phyloP scores from a whole-genome alignment of 352 stramenopile species.

The Phytophthora macrochlamydospora region DNA sequence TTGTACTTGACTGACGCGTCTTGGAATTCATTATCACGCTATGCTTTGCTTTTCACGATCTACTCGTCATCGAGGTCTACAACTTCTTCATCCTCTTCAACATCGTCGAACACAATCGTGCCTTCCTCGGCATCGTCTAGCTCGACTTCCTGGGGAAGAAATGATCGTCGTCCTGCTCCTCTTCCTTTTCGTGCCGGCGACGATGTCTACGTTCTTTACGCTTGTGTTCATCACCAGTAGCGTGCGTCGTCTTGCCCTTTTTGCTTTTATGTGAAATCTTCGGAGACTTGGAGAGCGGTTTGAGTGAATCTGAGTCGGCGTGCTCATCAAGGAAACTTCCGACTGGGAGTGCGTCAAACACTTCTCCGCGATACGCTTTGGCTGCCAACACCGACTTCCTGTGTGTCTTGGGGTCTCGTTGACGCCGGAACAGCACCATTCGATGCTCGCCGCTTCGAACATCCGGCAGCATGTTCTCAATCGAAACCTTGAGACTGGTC shows the following conservation, averaged over 20 bases:
- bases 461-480: conserved; percentile 64
- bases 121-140: conserved; percentile 24
- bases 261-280: conserved; percentile 54
- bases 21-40: background rate
- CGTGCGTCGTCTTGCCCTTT: conserved; percentile 13
- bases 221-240: conserved; percentile 13
- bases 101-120: conserved; percentile 47
- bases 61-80: conserved; percentile 60
- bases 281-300: conserved; percentile 54
- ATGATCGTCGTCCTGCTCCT: conserved; percentile 50
- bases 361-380: conserved; percentile 60
- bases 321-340: conserved; percentile 60
- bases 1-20: background rate
- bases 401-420: conserved; percentile 36
- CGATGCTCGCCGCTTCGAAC: conserved; percentile 53
- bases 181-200: background rate
- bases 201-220: conserved; percentile 12
- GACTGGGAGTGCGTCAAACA: conserved; percentile 64
- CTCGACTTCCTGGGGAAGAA: conserved; percentile 45
- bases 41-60: conserved; percentile 7
- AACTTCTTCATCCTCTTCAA: conserved; percentile 53
- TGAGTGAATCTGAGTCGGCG: conserved; percentile 37
- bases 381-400: conserved; percentile 47
- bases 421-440: conserved; percentile 71
- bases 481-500: conserved; percentile 64